phyloP scores from a whole-genome alignment of 1,139 yeast genomes.

The Diutina ranongensis region DNA sequence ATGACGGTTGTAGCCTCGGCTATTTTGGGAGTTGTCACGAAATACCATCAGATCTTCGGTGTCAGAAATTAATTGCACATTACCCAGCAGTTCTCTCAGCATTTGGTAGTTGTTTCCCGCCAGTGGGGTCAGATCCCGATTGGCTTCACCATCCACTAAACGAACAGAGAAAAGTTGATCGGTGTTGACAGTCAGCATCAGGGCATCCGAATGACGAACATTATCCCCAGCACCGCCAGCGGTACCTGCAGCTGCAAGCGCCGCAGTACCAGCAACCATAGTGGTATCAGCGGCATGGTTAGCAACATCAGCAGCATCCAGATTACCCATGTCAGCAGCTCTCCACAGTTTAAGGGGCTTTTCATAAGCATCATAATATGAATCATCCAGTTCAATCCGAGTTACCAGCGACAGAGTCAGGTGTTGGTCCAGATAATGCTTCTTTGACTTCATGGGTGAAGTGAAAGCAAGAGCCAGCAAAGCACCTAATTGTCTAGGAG shows the following conservation, averaged over 20 bases:
- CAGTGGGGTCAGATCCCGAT: slow-evolving; percentile 1
- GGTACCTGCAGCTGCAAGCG: not conserved
- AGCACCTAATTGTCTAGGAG: not conserved
- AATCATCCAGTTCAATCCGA: slow-evolving; percentile 23
- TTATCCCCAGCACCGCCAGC: not conserved
- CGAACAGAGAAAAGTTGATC: slow-evolving; percentile 75
- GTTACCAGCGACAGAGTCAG: slow-evolving; percentile 27
- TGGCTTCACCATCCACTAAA: slow-evolving; percentile 43
- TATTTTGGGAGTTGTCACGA: not conserved
- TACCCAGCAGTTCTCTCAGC: not conserved
- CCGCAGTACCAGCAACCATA: not conserved
- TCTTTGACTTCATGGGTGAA: not conserved
- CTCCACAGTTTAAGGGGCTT: slow-evolving; percentile 69
- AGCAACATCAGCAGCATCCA: slow-evolving; percentile 13
- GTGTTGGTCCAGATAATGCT: slow-evolving; percentile 6
- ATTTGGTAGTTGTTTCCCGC: not conserved
- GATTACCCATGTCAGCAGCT: slow-evolving; percentile 26
- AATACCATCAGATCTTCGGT: not conserved
- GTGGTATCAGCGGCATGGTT: slow-evolving; percentile 6
- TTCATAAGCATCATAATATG: slow-evolving; percentile 24
- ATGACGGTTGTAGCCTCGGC: not conserved
- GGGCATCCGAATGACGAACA: slow-evolving; percentile 38
- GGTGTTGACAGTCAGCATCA: slow-evolving; percentile 79
- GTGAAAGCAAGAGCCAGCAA: not conserved
- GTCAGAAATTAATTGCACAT: not conserved